Evolutionary conservation across 202 grass and related monocot genomes (phyloP).

Genomic region (Bolboschoenoplectus hybrid): DNA sequence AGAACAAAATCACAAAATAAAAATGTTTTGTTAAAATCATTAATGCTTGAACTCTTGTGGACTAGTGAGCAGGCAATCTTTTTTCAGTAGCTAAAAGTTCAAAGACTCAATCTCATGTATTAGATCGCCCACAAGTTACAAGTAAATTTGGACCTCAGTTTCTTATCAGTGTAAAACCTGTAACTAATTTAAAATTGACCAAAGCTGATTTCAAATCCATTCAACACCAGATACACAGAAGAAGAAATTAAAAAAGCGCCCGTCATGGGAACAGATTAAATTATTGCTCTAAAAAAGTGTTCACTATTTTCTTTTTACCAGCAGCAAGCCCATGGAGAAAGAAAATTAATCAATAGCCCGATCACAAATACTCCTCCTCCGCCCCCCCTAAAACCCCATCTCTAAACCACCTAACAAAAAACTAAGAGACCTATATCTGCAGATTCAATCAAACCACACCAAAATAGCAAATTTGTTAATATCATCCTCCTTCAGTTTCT

Average conservation of each 20-base stretch:
- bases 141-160: background rate
- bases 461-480: background rate
- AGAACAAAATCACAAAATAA: constrained; percentile 7
- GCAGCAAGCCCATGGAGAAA: background rate
- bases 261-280: background rate
- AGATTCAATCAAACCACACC: background rate
- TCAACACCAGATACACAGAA: background rate
- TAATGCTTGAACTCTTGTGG: background rate
- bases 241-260: background rate
- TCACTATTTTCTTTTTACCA: background rate
- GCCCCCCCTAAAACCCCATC: background rate
- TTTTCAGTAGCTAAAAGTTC: background rate
- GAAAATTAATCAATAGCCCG: background rate
- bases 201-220: background rate
- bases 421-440: background rate
- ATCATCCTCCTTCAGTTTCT: background rate
- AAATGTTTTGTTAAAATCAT: background rate
- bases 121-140: background rate
- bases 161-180: background rate
- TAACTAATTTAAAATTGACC: background rate
- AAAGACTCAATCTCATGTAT: background rate
- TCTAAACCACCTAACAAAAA: background rate
- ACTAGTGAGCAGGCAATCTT: background rate
- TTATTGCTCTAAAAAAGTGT: background rate
- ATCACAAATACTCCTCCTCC: background rate